Evolutionary conservation across 345 rosid genomes (phyloP), one percentile per base, ranked within the genome.

Genomic region (Melaleuca alternifolia): DNA sequence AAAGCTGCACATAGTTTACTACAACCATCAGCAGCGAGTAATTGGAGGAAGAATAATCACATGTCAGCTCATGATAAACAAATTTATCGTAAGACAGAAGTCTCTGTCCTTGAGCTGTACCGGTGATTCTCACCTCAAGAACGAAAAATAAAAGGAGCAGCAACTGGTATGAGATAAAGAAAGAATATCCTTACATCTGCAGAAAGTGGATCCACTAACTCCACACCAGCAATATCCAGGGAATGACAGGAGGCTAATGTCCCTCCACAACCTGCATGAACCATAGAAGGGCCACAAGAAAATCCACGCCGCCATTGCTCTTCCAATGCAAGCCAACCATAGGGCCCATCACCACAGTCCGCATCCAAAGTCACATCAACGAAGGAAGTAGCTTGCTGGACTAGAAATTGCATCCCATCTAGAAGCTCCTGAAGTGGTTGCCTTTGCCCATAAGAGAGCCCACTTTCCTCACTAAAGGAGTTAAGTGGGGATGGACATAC

Each of bases 201-300:
- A 86, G 96, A 94, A 90, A 97, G 98, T 85, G 99, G 99, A 92
- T 97, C 99, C 82, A 93, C 96, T 87, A 97, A 90, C 92, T 96
- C 98, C 87, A 93, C 87, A 51, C 99, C 99, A 90, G 99, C 97
- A 90, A 95, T 90, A 89, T 97, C 99, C 89, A 97, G 88, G 83
- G 95, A 95, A 93, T 97, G 99, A 79, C 98, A 94, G 85, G 99
- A 95, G 88, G 99, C 96, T 93, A 97, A 89, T 89, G 94, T 91
- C 85, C 99, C 99, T 52, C 99, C 99, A 91, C 99, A 97, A 85
- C 99, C 99, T 50, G 99, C 99, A 93, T 97, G 99, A 86, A 94
- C 93, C 95, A 93, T 92, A 87, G 96, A 93, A 65, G 99, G 99
- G 61, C 99, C 99, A 92, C 99, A 97, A 83, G 96, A 94, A 88